phyloP scores from a whole-genome alignment of 805 yeast genomes.

The Schwanniomyces vanrijiae region DNA sequence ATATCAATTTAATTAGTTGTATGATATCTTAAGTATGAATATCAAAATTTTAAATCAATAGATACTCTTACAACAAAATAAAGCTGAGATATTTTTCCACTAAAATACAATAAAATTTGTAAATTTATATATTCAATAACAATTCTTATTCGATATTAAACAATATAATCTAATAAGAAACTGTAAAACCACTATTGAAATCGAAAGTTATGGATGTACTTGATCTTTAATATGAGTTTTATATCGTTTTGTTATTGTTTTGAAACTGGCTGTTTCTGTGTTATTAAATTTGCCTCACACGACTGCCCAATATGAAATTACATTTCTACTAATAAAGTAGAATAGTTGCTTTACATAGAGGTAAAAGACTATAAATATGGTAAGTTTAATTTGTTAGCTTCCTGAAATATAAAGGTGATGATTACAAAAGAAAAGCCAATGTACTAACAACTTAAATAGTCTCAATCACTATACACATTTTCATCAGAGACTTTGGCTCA shows the following conservation, averaged over 20 bases:
- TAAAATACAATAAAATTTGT: too few relatives aligned
- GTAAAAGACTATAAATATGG: not conserved
- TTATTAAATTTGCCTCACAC: constrained; percentile 10
- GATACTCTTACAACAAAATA: not conserved
- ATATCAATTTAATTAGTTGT: constrained; percentile 3
- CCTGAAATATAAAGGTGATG: too few relatives aligned
- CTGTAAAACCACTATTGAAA: not conserved
- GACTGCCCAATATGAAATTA: constrained; percentile 2
- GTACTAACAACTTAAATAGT: not conserved
- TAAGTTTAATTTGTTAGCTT: too few relatives aligned
- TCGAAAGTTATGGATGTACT: not conserved
- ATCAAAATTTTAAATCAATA: not conserved
- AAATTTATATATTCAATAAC: too few relatives aligned
- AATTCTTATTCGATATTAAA: not conserved
- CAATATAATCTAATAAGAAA: not conserved
- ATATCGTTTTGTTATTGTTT: constrained; percentile 5
- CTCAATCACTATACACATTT: constrained; percentile 55
- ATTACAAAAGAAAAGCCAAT: too few relatives aligned
- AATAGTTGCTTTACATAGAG: not conserved
- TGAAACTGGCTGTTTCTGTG: constrained; percentile 9
- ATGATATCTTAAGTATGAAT: not conserved
- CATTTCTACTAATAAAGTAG: not conserved
- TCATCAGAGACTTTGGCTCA: constrained; percentile 57
- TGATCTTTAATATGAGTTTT: not conserved
- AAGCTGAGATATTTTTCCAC: not conserved